Percentiles rank a stretch among this genome's conserved stretches.
phyloP scores from a whole-genome alignment of 2,329 filamentous ascomycete genomes.

The Pestalotiopsis sp. region DNA sequence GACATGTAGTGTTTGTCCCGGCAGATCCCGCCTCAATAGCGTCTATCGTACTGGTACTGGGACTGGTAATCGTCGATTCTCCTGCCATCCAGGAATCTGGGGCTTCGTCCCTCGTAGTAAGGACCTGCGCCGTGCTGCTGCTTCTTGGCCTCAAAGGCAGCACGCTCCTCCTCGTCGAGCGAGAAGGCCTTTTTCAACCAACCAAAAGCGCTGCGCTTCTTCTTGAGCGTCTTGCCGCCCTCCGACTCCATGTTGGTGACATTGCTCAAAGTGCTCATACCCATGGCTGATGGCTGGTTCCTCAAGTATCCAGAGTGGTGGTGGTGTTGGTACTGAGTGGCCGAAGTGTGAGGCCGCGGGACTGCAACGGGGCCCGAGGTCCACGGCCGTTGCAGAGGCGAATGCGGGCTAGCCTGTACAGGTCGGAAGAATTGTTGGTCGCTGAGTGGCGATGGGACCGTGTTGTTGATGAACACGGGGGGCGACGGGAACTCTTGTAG shows the following conservation, averaged over 20 bases:
- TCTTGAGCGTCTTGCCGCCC: constrained; percentile 53
- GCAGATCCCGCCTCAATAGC: constrained; percentile 1
- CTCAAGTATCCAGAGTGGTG: constrained; percentile 42
- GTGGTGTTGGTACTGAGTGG: constrained; percentile 24
- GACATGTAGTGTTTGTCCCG: neutral
- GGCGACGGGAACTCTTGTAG: constrained; percentile 35
- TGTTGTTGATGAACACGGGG: constrained; percentile 36
- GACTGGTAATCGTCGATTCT: constrained; percentile 33
- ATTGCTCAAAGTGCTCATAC: constrained; percentile 61
- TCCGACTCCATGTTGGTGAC: constrained; percentile 48
- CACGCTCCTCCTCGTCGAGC: constrained; percentile 64
- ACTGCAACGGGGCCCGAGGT: constrained; percentile 46
- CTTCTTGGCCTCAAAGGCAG: constrained; percentile 59
- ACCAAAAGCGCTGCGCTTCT: constrained; percentile 69
- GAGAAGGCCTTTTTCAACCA: constrained; percentile 72
- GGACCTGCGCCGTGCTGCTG: constrained; percentile 45
- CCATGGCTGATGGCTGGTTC: constrained; percentile 55
- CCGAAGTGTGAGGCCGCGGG: constrained; percentile 30
- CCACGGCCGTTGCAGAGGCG: constrained; percentile 60
- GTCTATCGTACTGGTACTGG: constrained; percentile 11
- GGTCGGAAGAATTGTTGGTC: constrained; percentile 63
- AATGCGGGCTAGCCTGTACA: constrained; percentile 64
- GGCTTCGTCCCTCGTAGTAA: constrained; percentile 54
- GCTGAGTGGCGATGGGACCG: constrained; percentile 51
- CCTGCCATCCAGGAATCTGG: constrained; percentile 59